Evolutionary conservation across 2,329 filamentous ascomycete genomes (phyloP).

Genomic region (Trichoderma sp.): DNA sequence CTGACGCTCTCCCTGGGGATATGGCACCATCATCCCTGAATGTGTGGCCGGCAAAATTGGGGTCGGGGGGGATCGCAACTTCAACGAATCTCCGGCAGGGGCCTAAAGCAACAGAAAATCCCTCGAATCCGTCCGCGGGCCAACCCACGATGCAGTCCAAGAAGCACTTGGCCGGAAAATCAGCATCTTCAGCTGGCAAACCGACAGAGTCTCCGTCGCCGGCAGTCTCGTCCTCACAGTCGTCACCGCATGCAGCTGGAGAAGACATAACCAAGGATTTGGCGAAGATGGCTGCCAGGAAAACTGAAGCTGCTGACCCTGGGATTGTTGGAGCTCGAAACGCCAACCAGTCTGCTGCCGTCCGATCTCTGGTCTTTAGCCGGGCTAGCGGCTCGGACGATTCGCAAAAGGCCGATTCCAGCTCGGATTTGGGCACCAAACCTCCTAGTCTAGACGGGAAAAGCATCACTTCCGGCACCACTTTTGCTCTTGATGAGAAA

Average conservation of each 20-base stretch:
- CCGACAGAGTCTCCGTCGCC: slow-evolving; percentile 25
- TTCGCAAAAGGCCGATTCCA: slow-evolving; percentile 63
- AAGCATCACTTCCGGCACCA: slow-evolving; percentile 90
- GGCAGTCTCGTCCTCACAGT: slow-evolving; percentile 31
- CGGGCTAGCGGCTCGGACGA: slow-evolving; percentile 57
- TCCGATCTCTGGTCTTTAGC: slow-evolving; percentile 41
- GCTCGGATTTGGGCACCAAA: slow-evolving; percentile 71
- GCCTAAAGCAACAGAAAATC: slow-evolving; percentile 42
- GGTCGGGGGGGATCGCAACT: too few species aligned
- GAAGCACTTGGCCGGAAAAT: slow-evolving; percentile 34
- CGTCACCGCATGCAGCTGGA: background rate
- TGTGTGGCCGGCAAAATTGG: too few species aligned
- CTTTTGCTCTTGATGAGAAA: slow-evolving; percentile 95
- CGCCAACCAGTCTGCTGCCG: slow-evolving; percentile 42
- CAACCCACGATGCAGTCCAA: slow-evolving; percentile 20
- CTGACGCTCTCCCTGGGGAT: too few species aligned
- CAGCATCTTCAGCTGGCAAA: background rate
- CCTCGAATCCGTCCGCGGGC: slow-evolving; percentile 18
- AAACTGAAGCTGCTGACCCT: too few species aligned
- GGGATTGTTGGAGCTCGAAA: too few species aligned
- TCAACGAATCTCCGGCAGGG: too few species aligned
- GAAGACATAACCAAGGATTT: too few species aligned
- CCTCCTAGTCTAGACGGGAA: slow-evolving; percentile 90
- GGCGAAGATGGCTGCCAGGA: too few species aligned
- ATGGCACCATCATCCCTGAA: too few species aligned